A percentile compares a stretch with the other conserved stretches of the same genome.
Evolutionary conservation across 2,329 filamentous ascomycete genomes (phyloP).

Genomic region (Shiraia sp.): DNA sequence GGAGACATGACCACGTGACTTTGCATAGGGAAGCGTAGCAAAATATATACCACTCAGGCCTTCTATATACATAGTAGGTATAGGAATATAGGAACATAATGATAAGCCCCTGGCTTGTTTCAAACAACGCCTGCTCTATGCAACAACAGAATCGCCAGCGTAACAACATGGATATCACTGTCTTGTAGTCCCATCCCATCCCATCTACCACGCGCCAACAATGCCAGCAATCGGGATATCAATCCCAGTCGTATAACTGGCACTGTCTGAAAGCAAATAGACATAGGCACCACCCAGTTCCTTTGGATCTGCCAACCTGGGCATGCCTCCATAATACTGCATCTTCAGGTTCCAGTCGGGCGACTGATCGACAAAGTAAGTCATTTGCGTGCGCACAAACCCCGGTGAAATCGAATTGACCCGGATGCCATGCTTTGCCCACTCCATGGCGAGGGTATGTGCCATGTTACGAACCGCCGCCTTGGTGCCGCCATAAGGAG

Average conservation of each 20-base stretch:
- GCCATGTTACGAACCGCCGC: conserved; percentile 50
- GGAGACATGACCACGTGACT: not conserved
- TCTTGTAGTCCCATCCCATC: no score
- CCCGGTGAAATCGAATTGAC: conserved; percentile 85
- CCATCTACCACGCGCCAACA: conserved; percentile 51
- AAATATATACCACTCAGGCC: no score
- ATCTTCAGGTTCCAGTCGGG: conserved; percentile 58
- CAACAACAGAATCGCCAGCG: no score
- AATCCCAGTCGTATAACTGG: conserved; percentile 55
- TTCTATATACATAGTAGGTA: no score
- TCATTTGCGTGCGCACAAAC: conserved; percentile 77
- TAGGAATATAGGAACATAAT: no score
- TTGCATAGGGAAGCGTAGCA: not conserved
- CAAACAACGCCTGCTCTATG: no score
- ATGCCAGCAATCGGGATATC: conserved; percentile 56
- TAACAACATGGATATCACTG: no score
- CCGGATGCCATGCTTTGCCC: conserved; percentile 78
- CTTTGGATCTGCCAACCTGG: conserved; percentile 55
- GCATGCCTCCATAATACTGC: conserved; percentile 60
- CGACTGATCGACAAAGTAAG: conserved; percentile 54
- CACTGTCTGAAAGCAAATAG: conserved; percentile 52
- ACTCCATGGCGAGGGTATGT: conserved; percentile 73
- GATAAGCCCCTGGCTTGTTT: no score
- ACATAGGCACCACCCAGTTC: conserved; percentile 57
- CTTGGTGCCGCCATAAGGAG: conserved; percentile 51